Conservation (phyloP, 1,284 basidiomycete species). For the Trametes polyzona region DNA sequence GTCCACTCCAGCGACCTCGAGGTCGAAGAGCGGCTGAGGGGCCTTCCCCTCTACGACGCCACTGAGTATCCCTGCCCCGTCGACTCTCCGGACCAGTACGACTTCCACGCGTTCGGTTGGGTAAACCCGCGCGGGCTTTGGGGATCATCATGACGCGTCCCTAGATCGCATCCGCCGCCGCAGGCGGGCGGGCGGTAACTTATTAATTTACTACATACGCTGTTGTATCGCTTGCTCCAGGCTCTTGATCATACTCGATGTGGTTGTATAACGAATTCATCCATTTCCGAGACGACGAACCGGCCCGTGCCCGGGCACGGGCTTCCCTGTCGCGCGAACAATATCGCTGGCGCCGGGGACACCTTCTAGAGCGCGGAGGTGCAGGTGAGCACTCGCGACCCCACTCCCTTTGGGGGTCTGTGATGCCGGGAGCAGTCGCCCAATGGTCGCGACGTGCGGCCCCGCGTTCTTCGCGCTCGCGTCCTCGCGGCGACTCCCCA, state of each 20-base stretch:
- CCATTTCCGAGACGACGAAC: not conserved
- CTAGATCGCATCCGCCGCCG: not conserved
- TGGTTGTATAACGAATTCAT: not conserved
- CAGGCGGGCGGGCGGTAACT: conserved; percentile 1
- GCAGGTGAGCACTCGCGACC: not conserved
- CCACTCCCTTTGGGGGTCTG: not conserved
- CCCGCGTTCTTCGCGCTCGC: not conserved
- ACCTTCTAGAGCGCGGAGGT: conserved; percentile 4
- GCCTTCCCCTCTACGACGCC: conserved; percentile 16
- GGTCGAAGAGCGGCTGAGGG: conserved; percentile 14
- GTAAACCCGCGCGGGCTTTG: conserved; percentile 32
- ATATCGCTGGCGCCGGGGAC: not conserved
- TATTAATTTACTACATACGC: too few relatives aligned
- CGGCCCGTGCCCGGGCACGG: not conserved
- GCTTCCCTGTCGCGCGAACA: not conserved
- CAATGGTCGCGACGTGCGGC: not conserved
- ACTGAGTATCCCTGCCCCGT: not conserved
- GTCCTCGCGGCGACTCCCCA: too few relatives aligned
- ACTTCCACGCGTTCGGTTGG: conserved; percentile 32
- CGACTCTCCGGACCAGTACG: conserved; percentile 3
- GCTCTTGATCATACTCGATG: not conserved
- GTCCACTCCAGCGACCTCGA: conserved; percentile 1
- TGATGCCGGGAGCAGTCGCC: not conserved
- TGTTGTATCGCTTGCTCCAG: not conserved
- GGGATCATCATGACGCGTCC: conserved; percentile 4